phyloP scores from a whole-genome alignment of 805 yeast species.

The Ascoidea asiatica region DNA sequence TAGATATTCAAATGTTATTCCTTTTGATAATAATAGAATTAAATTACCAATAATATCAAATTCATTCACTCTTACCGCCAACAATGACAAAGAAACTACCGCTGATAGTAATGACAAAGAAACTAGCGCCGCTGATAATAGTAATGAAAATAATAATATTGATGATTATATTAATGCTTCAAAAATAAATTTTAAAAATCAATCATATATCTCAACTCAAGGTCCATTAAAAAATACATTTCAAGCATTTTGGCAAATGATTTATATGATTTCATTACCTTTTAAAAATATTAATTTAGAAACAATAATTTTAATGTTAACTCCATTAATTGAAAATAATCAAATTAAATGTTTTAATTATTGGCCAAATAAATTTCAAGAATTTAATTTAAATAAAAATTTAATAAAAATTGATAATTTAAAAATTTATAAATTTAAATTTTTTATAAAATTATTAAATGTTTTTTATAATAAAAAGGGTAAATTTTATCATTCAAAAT shows the following conservation, averaged over 20 bases:
- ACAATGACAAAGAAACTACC: no score
- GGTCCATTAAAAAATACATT: conserved; percentile 66
- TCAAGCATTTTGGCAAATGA: conserved; percentile 82
- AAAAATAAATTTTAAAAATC: conserved; percentile 24
- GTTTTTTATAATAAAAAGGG: conserved; percentile 11
- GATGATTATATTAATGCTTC: conserved; percentile 76
- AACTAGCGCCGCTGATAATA: no score
- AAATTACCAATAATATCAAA: conserved; percentile 18
- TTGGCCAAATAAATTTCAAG: conserved; percentile 39
- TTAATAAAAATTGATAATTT: conserved; percentile 2
- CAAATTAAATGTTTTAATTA: conserved; percentile 67
- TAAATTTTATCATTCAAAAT: conserved; percentile 25
- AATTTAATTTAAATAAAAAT: conserved; percentile 16
- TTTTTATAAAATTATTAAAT: conserved; percentile 10
- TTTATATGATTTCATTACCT: conserved; percentile 32
- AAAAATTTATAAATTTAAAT: conserved; percentile 1
- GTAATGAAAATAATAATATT: no score
- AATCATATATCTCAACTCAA: conserved; percentile 48
- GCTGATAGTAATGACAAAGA: no score
- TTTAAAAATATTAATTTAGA: conserved; percentile 35
- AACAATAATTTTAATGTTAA: conserved; percentile 46
- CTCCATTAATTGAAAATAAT: conserved; percentile 57
- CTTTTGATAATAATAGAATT: conserved; percentile 50
- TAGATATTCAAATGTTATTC: conserved; percentile 47
- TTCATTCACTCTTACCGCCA: no score